Percentiles rank a stretch among this genome's conserved stretches.
These are phyloP conservation scores for Saitozyma sp. DNA, from an alignment of 768 basidiomycete genomes.

Conservation along the genomic window DNA sequence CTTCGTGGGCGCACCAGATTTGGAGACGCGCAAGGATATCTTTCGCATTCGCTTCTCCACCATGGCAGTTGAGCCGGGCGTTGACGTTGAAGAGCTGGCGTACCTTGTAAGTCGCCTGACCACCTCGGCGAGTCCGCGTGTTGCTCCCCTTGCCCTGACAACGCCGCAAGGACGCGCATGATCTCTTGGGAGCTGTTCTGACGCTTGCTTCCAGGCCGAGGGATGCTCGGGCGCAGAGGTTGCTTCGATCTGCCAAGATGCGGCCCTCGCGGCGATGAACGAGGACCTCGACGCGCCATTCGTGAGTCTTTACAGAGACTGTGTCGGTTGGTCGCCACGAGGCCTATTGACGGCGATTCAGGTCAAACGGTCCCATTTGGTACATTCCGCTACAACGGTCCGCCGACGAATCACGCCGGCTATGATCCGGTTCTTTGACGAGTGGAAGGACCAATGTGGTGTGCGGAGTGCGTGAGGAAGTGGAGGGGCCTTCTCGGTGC, in stretches of 20 bases:
- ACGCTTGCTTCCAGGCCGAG: conserved; percentile 63
- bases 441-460: conserved; percentile 63
- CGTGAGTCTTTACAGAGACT: conserved; percentile 57
- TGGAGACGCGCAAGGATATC: conserved; percentile 76
- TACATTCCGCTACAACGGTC: conserved; percentile 68
- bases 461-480: conserved; percentile 39
- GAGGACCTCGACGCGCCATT: conserved; percentile 72
- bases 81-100: conserved; percentile 71
- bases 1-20: conserved; percentile 90
- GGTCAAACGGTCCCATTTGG: conserved; percentile 74
- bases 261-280: conserved; percentile 88
- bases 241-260: conserved; percentile 88
- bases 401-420: conserved; percentile 81
- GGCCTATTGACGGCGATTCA: conserved; percentile 46
- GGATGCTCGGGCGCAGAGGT: conserved; percentile 98
- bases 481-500: too few species aligned
- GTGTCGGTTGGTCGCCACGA: neutral
- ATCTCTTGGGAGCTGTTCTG: too few species aligned
- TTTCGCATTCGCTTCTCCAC: conserved; percentile 70
- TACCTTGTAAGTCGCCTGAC: conserved; percentile 58
- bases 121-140: too few species aligned
- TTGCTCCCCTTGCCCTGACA: too few species aligned
- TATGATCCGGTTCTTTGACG: conserved; percentile 68
- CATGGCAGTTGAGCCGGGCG: conserved; percentile 75
- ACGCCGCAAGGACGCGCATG: too few species aligned